A percentile compares a stretch with the other conserved stretches of the same genome.
Conservation (phyloP, 192 early-diverging fungal species). For the Umbelopsis isabellina region DNA sequence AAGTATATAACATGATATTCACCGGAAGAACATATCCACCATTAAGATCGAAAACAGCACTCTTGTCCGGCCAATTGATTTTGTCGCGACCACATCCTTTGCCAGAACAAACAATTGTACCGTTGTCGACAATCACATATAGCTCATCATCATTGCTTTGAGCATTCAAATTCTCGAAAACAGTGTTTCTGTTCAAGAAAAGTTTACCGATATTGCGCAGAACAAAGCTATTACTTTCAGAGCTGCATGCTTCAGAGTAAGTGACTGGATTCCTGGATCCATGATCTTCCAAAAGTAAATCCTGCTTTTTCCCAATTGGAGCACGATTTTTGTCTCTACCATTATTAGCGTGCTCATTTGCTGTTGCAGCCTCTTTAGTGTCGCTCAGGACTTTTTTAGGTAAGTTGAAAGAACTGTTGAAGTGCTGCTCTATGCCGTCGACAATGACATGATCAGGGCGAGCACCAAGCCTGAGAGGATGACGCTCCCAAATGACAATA, state of each 20-base stretch:
- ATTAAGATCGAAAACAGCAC: slow-evolving; percentile 55
- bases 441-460: slow-evolving; percentile 61
- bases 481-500: slow-evolving; percentile 67
- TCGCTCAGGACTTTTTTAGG: slow-evolving; percentile 28
- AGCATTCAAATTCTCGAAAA: slow-evolving; percentile 4
- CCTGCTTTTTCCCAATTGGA: neutral
- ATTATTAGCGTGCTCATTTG: neutral
- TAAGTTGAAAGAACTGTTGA: slow-evolving; percentile 45
- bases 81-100: slow-evolving; percentile 35
- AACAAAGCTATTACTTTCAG: slow-evolving; percentile 33
- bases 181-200: slow-evolving; percentile 20
- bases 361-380: neutral
- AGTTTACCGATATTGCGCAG: slow-evolving; percentile 38
- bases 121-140: slow-evolving; percentile 42
- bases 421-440: slow-evolving; percentile 55
- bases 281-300: slow-evolving; percentile 35
- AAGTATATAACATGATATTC: slow-evolving; percentile 19
- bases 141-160: neutral
- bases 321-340: neutral
- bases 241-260: slow-evolving; percentile 31
- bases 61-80: slow-evolving; percentile 31
- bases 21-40: slow-evolving; percentile 63
- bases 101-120: slow-evolving; percentile 40
- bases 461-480: slow-evolving; percentile 64
- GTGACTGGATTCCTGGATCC: slow-evolving; percentile 26